phyloP scores from a whole-genome alignment of 1,139 yeast genomes.

The Yamadazyma trypodendri region DNA sequence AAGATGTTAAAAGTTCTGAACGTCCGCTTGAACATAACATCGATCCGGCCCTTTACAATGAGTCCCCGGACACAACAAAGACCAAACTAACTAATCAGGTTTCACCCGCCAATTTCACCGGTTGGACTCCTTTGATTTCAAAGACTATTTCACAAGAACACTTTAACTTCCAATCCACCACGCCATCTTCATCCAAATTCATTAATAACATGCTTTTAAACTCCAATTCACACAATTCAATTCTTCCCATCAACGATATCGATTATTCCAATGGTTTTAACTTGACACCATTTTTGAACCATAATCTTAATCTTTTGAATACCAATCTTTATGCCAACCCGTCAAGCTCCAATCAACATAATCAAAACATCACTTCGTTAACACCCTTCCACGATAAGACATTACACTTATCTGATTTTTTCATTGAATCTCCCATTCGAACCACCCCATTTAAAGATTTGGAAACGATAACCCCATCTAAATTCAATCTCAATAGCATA shows the following conservation, averaged over 20 bases:
- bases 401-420: slow-evolving; percentile 43
- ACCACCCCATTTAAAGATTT: slow-evolving; percentile 32
- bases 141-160: slow-evolving; percentile 40
- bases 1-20: background rate
- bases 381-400: slow-evolving; percentile 49
- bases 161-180: slow-evolving; percentile 26
- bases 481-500: slow-evolving; percentile 30
- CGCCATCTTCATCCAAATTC: slow-evolving; percentile 34
- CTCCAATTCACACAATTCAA: slow-evolving; percentile 9
- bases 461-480: slow-evolving; percentile 46
- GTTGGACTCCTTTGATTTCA: slow-evolving; percentile 47
- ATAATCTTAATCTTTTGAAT: slow-evolving; percentile 29
- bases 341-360: slow-evolving; percentile 10
- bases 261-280: slow-evolving; percentile 42
- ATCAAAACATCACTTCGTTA: slow-evolving; percentile 18
- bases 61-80: slow-evolving; percentile 15
- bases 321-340: slow-evolving; percentile 7
- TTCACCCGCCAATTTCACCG: slow-evolving; percentile 33
- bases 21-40: slow-evolving; percentile 8
- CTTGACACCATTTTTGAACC: slow-evolving; percentile 46
- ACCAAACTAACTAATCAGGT: slow-evolving; percentile 11
- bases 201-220: slow-evolving; percentile 20
- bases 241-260: slow-evolving; percentile 18
- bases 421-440: slow-evolving; percentile 45
- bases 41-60: slow-evolving; percentile 22